A percentile compares a stretch with the other conserved stretches of the same genome.
These are phyloP conservation scores for Saccharomycopsis vini DNA, from an alignment of 805 yeast species.

Conservation along the genomic window DNA sequence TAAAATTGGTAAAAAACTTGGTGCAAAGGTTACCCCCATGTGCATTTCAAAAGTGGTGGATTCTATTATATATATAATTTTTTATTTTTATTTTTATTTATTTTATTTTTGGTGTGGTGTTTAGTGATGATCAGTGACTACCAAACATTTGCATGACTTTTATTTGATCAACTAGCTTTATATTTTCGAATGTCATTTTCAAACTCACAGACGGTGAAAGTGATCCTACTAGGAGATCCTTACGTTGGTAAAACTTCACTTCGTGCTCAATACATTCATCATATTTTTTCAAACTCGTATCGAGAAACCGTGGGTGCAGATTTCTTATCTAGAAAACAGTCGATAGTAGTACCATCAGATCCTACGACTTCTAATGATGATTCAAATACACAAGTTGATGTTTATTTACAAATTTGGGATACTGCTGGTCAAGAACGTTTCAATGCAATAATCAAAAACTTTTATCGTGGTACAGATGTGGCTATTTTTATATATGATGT, in stretches of 20 bases:
- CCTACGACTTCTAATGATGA: slow-evolving; percentile 8
- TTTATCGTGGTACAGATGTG: slow-evolving; percentile 51
- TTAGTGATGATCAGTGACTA: slow-evolving; percentile 52
- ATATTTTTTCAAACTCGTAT: slow-evolving; percentile 45
- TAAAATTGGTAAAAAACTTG: no score
- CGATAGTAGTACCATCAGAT: slow-evolving; percentile 11
- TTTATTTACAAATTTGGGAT: slow-evolving; percentile 59
- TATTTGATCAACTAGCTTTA: no score
- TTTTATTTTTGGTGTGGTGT: slow-evolving; percentile 36
- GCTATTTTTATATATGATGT: slow-evolving; percentile 46
- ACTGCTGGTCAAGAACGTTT: slow-evolving; percentile 77
- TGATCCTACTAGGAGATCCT: slow-evolving; percentile 49
- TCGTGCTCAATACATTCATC: slow-evolving; percentile 46
- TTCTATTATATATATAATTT: no score
- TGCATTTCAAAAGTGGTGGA: slow-evolving; percentile 36
- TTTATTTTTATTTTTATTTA: no score
- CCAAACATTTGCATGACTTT: no score
- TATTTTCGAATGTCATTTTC: no score
- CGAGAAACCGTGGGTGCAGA: slow-evolving; percentile 55
- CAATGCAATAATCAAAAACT: slow-evolving; percentile 57
- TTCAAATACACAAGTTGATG: slow-evolving; percentile 21
- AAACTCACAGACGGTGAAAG: slow-evolving; percentile 32
- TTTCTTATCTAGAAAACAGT: slow-evolving; percentile 36
- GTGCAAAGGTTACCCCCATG: slow-evolving; percentile 54
- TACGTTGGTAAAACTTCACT: slow-evolving; percentile 54